Base-by-base conservation (phyloP, 805 yeast genomes). In the Suhomyces vadensis region DNA sequence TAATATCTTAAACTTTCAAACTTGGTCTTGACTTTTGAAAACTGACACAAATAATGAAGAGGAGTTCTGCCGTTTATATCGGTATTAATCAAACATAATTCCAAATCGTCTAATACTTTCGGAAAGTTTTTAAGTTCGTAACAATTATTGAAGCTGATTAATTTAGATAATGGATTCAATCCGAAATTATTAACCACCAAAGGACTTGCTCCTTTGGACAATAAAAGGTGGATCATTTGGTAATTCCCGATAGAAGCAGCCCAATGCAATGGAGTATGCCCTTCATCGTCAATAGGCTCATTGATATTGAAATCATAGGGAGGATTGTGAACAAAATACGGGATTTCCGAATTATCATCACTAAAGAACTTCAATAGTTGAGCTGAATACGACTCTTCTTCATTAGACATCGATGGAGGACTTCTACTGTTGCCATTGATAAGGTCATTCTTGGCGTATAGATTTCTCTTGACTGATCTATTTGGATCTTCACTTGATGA, bases 181-280 rank as follows among this genome's bases (percentile, higher is more conserved):
- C 97, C 97, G 36, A 77, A 67, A 49, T 68, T 75, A 47, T 81
- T 75, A 44, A 79, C 77, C 20, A 64, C 73, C 35, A 71, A 55
- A 13, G 75, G 70, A 64, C 83, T 78, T 2, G 96, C 94, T 4
- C 96, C 95, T 31, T 84, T 80, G 22, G 81, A 73, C 23, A 88
- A 66, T 33, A 94, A 73, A 10, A 90, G 77, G 52, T 85, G 94
- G 44, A 88, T 82, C 65, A 91, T 82, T 37, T 77, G 78, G 25
- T 85, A 65, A 60, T 84, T 87, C 3, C 98, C 99, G 79, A 94
- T 89, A 1, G 98, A 86, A 48, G 97, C 89, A 0, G 98, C 96
- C 97, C 98, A 94, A 65, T 94, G 99, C 53, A 94, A 82, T 1
- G 96, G 85, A 0, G 97, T 87, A 59, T 94, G 95, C 1, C 96